Conservation (phyloP, 176 grass and related monocot species). For the Oryza meyeriana region DNA sequence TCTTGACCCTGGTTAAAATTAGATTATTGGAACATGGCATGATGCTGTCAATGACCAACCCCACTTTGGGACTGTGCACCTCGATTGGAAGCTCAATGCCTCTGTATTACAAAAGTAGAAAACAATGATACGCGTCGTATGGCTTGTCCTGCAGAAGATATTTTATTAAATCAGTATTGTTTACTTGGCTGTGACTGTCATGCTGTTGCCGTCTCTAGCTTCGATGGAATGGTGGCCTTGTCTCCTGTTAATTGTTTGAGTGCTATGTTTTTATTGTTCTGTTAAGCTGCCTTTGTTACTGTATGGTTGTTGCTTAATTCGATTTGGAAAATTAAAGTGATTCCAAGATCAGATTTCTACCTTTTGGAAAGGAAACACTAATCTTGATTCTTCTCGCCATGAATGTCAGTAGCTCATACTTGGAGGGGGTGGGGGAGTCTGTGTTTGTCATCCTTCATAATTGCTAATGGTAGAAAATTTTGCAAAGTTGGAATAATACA, state of each 20-base stretch:
- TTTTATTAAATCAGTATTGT: not conserved
- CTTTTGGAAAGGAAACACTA: not conserved
- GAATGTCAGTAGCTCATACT: not conserved
- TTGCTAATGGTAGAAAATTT: not conserved
- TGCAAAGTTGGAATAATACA: not conserved
- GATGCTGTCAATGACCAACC: not conserved
- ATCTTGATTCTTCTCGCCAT: not conserved
- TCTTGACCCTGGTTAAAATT: slow-evolving; percentile 4
- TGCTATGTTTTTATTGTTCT: not conserved
- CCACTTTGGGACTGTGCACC: not conserved
- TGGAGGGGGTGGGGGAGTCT: not conserved
- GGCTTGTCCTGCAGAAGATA: not conserved
- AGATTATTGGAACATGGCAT: not conserved
- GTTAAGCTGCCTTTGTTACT: not conserved
- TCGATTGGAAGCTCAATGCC: slow-evolving; percentile 23
- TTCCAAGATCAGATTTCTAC: not conserved
- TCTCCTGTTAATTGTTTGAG: not conserved
- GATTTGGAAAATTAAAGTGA: not conserved
- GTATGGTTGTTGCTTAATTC: not conserved
- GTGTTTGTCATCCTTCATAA: not conserved
- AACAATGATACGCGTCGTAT: not conserved
- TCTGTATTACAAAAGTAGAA: not conserved
- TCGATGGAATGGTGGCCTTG: not conserved
- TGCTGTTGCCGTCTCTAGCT: slow-evolving; percentile 5
- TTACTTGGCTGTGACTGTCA: not conserved